Base-by-base conservation (phyloP, 148 eudicot genomes). In the Fallopia convolvulus region DNA sequence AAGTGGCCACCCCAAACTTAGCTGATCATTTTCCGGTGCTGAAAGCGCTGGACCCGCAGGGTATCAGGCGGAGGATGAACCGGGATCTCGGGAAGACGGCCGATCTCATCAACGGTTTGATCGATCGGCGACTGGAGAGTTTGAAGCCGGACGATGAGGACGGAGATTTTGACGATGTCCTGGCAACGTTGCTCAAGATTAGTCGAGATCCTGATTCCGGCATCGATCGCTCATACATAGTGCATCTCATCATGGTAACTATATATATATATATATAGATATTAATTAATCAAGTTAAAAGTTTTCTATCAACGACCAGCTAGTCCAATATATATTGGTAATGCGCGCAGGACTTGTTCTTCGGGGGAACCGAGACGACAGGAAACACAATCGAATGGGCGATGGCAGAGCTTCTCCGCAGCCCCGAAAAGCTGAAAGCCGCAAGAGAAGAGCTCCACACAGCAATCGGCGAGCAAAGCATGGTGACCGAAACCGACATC, bases 381-480 rank as follows among this genome's bases (percentile, higher is more conserved):
- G 79, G 84, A 72, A 79, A 79, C 78, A 86, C 86, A 17, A 21
- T 86, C 2, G 84, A 86, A 79, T 86, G 84, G 88, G 88, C 88
- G 76, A 83, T 86, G 86, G 76, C 86, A 1, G 88, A 86, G 75
- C 70, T 86, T 58, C 74, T 86, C 14, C 79, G 39, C 58, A 81
- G 30, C 40, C 70, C 70, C 3, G 39, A 63, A 9, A 63, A 26
- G 8, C 14, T 85, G 18, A 61, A 61, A 20, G 77, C 61, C 75
- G 81, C 81, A 1, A 49, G 75, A 74, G 73, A 40, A 10, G 86
- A 85, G 76, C 81, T 85, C 47, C 61, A 80, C 3, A 15, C 44
- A 30, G 63, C 39, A 33, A 66, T 85, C 1, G 85, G 84, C 5
- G 79, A 75, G 70, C 79, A 58, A 15, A 81, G 75, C 56, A 50